Conservation (phyloP, 257 asterid genomes). For the Solanum ahanhuiri region DNA sequence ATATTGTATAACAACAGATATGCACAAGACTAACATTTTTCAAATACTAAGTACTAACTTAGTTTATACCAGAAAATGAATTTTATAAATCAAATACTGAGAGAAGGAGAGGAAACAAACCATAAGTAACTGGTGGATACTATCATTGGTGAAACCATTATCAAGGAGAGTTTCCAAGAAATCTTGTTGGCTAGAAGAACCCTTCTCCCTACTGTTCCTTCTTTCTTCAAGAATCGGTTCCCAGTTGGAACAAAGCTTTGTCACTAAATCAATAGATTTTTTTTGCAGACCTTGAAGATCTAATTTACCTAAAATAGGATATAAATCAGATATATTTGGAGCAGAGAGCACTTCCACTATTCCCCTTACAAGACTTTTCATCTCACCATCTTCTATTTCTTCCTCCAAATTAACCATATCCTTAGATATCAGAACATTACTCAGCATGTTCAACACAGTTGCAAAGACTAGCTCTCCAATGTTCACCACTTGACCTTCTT, state of each 20-base stretch:
- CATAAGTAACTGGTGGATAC: slow-evolving; percentile 25
- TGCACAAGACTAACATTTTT: background rate
- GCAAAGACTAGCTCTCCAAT: slow-evolving; percentile 19
- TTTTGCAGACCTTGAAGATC: slow-evolving; percentile 36
- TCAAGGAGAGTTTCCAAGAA: slow-evolving; percentile 20
- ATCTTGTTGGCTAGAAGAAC: background rate
- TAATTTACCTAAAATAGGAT: slow-evolving; percentile 14
- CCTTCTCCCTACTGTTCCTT: background rate
- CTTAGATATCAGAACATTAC: slow-evolving; percentile 17
- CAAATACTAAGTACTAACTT: background rate
- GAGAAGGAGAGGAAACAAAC: slow-evolving; percentile 1
- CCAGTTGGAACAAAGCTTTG: slow-evolving; percentile 13
- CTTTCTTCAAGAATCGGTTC: slow-evolving; percentile 22
- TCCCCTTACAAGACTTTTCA: slow-evolving; percentile 13
- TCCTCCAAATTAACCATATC: slow-evolving; percentile 18
- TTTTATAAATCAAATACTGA: background rate
- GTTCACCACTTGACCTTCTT: slow-evolving; percentile 11
- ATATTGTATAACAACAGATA: too few species aligned
- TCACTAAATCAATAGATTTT: background rate
- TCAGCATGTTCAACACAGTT: slow-evolving; percentile 21
- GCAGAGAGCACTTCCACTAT: background rate
- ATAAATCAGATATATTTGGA: slow-evolving; percentile 29
- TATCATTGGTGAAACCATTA: slow-evolving; percentile 16
- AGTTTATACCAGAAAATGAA: background rate
- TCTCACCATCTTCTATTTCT: background rate